A percentile compares a stretch with the other conserved stretches of the same genome.
Conservation (phyloP, 345 rosid species). For the Gossypium australe region DNA sequence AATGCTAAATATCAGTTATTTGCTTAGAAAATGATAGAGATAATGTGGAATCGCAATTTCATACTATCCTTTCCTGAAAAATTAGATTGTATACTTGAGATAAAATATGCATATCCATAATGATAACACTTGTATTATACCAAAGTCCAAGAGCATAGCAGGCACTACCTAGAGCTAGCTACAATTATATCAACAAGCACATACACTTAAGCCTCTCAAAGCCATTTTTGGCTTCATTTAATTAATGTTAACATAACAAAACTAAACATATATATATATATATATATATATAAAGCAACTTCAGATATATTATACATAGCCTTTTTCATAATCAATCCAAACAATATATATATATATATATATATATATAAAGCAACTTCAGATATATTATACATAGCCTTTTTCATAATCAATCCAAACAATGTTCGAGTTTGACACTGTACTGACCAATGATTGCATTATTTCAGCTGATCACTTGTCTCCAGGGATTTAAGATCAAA, state of each 20-base stretch:
- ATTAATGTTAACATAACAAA: background rate
- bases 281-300: background rate
- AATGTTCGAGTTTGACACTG: background rate
- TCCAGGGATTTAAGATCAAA: background rate
- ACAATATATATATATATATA: background rate
- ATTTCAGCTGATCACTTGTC: background rate
- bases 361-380: background rate
- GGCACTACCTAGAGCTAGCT: background rate
- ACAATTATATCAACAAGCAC: background rate
- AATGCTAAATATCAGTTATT: no score
- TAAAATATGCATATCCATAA: no score
- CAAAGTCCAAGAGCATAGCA: background rate
- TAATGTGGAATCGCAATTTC: fast-evolving
- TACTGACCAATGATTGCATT: background rate
- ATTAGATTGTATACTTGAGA: no score
- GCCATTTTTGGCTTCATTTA: background rate
- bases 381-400: background rate
- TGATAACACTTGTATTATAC: background rate
- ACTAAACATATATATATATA: background rate
- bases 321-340: background rate
- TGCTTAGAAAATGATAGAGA: fast-evolving
- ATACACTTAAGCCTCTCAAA: background rate
- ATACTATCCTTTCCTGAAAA: fast-evolving
- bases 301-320: background rate
- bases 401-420: background rate